These are phyloP conservation scores for Ulmus americana DNA, from an alignment of 331 rosid genomes.

Conservation along the genomic window DNA sequence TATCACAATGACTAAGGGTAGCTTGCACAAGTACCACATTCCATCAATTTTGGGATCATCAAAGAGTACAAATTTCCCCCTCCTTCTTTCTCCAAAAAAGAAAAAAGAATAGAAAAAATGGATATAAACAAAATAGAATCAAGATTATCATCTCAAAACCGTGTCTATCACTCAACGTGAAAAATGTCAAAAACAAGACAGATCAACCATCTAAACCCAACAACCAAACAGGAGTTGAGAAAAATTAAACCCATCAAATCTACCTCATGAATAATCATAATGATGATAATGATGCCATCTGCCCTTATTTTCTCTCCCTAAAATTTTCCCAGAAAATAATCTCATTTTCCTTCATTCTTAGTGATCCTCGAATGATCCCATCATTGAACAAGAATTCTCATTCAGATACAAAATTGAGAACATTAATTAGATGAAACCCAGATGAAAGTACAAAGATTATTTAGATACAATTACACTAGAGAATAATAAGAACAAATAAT, in stretches of 20 bases:
- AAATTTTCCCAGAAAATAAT: neutral
- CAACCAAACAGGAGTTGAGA: slow-evolving; percentile 18
- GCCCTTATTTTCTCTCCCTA: neutral
- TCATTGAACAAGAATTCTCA: no score
- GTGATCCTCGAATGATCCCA: neutral
- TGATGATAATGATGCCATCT: slow-evolving; percentile 22
- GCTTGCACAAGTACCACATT: slow-evolving; percentile 22
- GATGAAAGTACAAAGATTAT: neutral
- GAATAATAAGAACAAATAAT: no score
- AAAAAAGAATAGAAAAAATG: neutral
- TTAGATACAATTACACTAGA: neutral
- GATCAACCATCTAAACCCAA: slow-evolving; percentile 30
- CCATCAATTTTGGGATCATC: slow-evolving; percentile 28
- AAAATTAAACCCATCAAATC: slow-evolving; percentile 9
- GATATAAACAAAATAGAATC: neutral
- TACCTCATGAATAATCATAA: slow-evolving; percentile 6
- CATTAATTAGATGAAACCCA: neutral
- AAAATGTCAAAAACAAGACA: slow-evolving; percentile 35
- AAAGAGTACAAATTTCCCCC: slow-evolving; percentile 14
- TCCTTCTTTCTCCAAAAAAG: slow-evolving; percentile 7
- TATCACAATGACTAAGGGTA: slow-evolving; percentile 13
- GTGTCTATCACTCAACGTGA: slow-evolving; percentile 35
- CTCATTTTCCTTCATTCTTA: neutral
- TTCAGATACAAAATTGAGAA: neutral
- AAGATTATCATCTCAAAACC: slow-evolving; percentile 38